A percentile compares a stretch with the other conserved stretches of the same genome.
Conservation (phyloP, 2,329 filamentous ascomycete genomes). For the Phialophora verrucosa region DNA sequence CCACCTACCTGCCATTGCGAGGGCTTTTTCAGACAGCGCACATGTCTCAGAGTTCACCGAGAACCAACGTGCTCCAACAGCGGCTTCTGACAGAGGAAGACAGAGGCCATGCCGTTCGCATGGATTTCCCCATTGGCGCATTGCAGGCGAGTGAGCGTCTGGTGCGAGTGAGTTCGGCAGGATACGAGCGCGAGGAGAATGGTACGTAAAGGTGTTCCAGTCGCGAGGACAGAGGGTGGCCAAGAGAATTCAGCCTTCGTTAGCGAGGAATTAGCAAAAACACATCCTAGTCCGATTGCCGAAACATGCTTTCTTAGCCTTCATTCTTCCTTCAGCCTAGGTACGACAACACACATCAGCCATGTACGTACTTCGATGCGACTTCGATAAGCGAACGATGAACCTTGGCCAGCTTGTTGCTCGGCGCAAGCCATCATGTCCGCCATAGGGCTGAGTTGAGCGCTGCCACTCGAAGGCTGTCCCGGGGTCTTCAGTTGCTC, state of each 20-base stretch:
- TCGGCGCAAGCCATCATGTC: neutral
- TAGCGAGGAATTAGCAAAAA: neutral
- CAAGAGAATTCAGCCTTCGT: neutral
- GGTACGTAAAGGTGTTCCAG: neutral
- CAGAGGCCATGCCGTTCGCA: neutral
- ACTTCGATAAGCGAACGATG: constrained; percentile 2
- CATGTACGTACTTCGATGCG: neutral
- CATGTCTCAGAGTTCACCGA: neutral
- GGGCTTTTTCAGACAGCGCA: neutral
- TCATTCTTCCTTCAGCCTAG: no score
- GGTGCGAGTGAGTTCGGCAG: neutral
- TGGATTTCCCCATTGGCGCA: constrained; percentile 3
- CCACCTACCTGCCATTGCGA: neutral
- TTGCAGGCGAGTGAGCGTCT: neutral
- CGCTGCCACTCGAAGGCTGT: neutral
- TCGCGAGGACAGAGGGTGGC: neutral
- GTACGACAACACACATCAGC: neutral
- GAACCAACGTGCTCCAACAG: neutral
- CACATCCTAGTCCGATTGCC: no score
- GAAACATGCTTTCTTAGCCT: no score
- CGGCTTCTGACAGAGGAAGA: neutral
- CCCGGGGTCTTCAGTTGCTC: neutral
- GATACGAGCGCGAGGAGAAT: neutral
- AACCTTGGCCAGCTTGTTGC: neutral
- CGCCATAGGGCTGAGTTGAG: neutral